These are phyloP conservation scores for Aureobasidium subglaciale DNA, from an alignment of 2,329 filamentous ascomycete species.

Conservation along the genomic window DNA sequence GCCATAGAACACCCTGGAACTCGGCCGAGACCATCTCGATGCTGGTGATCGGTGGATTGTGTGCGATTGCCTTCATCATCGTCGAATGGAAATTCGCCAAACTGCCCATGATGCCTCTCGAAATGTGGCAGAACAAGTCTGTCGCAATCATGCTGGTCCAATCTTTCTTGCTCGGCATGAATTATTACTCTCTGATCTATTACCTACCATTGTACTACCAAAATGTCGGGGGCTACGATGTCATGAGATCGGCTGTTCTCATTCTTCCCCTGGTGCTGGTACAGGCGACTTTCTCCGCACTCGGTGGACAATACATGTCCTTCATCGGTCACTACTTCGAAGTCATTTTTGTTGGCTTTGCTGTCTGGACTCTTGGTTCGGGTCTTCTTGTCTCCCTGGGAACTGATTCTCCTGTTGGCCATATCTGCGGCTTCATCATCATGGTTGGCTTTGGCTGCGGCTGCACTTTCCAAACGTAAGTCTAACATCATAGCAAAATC, in stretches of 20 bases:
- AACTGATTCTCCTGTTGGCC: conserved; percentile 23
- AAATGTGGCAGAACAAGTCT: conserved; percentile 49
- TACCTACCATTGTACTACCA: conserved; percentile 45
- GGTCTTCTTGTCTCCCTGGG: conserved; percentile 28
- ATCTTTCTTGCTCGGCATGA: conserved; percentile 54
- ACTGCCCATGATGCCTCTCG: conserved; percentile 43
- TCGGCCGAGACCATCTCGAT: conserved; percentile 50
- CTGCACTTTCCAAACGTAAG: conserved; percentile 33
- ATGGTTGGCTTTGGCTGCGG: conserved; percentile 29
- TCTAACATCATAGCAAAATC: too few species aligned
- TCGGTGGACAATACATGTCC: conserved; percentile 47
- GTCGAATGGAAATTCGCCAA: conserved; percentile 48
- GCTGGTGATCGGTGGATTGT: conserved; percentile 43
- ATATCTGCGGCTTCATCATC: conserved; percentile 28
- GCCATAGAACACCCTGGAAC: conserved; percentile 51
- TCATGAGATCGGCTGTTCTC: conserved; percentile 45
- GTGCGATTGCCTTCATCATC: conserved; percentile 44
- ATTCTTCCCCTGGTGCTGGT: conserved; percentile 35
- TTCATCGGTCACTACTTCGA: conserved; percentile 31
- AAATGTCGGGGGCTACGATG: conserved; percentile 39
- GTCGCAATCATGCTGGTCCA: conserved; percentile 51
- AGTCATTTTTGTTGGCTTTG: conserved; percentile 41
- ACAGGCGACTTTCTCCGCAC: conserved; percentile 25
- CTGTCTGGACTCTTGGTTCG: conserved; percentile 31
- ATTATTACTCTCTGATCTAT: conserved; percentile 52